These are phyloP conservation scores for Rheum nobile DNA, from an alignment of 148 eudicot species.

Conservation along the genomic window DNA sequence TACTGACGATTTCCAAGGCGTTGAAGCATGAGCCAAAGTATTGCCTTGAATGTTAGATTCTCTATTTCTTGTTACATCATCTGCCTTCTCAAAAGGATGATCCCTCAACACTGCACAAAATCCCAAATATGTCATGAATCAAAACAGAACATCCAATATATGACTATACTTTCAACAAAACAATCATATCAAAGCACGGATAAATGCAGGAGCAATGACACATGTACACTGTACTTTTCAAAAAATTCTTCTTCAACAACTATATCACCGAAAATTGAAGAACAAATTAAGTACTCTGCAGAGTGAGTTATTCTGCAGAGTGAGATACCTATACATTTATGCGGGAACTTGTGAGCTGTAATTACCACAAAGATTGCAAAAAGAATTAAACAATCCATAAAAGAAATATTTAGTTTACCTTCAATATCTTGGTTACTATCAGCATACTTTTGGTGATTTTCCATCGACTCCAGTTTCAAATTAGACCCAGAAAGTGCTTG, in stretches of 20 bases:
- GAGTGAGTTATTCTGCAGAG: neutral
- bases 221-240: neutral
- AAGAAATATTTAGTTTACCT: constrained; percentile 21
- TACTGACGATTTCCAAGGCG: constrained; percentile 34
- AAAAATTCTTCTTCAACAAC: neutral
- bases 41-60: constrained; percentile 34
- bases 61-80: constrained; percentile 25
- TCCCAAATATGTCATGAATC: too few species aligned
- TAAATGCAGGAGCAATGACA: neutral
- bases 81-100: constrained; percentile 21
- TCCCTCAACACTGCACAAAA: constrained; percentile 32
- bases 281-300: neutral
- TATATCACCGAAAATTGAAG: neutral
- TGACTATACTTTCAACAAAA: neutral
- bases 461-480: constrained; percentile 19
- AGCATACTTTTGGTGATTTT: constrained; percentile 23
- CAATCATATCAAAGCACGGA: neutral
- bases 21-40: constrained; percentile 26
- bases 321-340: too few species aligned
- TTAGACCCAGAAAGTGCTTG: constrained; percentile 26
- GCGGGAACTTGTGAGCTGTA: too few species aligned
- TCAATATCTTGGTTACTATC: constrained; percentile 24
- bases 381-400: neutral
- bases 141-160: too few species aligned
- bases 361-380: neutral